Base-by-base conservation (phyloP, 768 basidiomycete genomes). In the Saitozyma sp. region DNA sequence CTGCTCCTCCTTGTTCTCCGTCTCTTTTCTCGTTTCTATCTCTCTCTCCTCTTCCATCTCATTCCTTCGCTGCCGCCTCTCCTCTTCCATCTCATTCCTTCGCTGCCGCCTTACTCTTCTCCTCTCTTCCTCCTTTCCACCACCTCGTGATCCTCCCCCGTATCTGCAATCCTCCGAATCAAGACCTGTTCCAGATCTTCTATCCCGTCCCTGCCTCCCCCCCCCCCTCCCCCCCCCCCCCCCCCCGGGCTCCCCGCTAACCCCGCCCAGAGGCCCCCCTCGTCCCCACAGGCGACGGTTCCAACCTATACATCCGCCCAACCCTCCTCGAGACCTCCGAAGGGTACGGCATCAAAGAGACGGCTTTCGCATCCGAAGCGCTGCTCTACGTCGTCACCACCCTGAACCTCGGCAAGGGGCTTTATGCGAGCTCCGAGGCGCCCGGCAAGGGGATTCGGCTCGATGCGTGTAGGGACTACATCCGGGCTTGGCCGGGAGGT, bases 401-500 rank as follows among this genome's bases (percentile, higher is more conserved):
- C 6, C 58, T 67, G 19, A 75, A 75, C 46, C 56, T 75, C 0
- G 74, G 74, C 38, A 61, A 62, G 40, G 66, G 59, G 5, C 63
- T 75, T 38, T 75, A 71, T 51, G 60, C 69, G 1, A 58, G 54
- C 58, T 59, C 74, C 4, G 74, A 75, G 20, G 61, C 48, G 9
- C 56, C 56, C 13, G 65, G 59, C 9, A 93, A 93, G 78, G 91
- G 92, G 17, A 84, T 95, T 54, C 85, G 89, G 13, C 83, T 94
- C 56, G 87, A 90, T 62, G 92, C 89, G 0, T 91, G 90, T 3
- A 90, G 88, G 0, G 86, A 91, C 73, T 88, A 85, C 73, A 87
- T 91, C 50, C 88, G 92, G 56, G 91, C 92, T 13, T 86, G 88
- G 59, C 91, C 91, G 6, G 91, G 93, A 74, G 92, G 92, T 85